phyloP scores from a whole-genome alignment of 495 filamentous ascomycete species.

The Jackrogersella minutella region DNA sequence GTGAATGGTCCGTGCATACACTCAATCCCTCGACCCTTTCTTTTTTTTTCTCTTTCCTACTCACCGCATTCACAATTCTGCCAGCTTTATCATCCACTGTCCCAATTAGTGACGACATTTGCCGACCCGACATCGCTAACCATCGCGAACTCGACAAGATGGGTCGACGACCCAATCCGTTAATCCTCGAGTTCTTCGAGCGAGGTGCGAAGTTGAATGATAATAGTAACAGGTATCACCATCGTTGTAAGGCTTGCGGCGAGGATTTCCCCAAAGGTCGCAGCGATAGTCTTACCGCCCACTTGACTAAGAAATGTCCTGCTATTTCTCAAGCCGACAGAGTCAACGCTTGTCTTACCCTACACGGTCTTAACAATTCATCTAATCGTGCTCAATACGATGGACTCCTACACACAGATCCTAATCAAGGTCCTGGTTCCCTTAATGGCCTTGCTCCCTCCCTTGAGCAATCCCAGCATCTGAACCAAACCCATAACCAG shows the following conservation, averaged over 20 bases:
- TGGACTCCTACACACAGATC: background rate
- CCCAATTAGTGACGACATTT: conserved; percentile 17
- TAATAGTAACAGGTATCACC: conserved; percentile 84
- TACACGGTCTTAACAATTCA: conserved; percentile 52
- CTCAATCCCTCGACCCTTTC: background rate
- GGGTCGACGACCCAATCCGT: conserved; percentile 81
- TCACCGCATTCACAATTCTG: conserved; percentile 47
- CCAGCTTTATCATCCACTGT: conserved; percentile 37
- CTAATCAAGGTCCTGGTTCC: background rate
- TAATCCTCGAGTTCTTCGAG: conserved; percentile 85
- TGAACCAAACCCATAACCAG: conserved; percentile 54
- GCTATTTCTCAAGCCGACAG: conserved; percentile 72
- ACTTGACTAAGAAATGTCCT: conserved; percentile 83
- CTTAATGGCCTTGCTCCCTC: conserved; percentile 32
- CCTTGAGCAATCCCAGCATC: conserved; percentile 40
- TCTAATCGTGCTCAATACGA: conserved; percentile 25
- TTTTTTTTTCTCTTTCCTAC: conserved; percentile 2
- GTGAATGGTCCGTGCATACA: background rate
- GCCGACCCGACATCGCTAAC: background rate
- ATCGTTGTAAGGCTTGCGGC: conserved; percentile 85
- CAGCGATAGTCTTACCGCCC: conserved; percentile 77
- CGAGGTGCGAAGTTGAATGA: conserved; percentile 83
- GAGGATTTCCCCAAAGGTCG: conserved; percentile 86
- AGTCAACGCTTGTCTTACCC: conserved; percentile 66
- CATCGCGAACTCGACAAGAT: conserved; percentile 53